A percentile compares a stretch with the other conserved stretches of the same genome.
These are phyloP conservation scores for Umbilicus rupestris DNA, from an alignment of 164 flowering plant genomes.

Conservation along the genomic window DNA sequence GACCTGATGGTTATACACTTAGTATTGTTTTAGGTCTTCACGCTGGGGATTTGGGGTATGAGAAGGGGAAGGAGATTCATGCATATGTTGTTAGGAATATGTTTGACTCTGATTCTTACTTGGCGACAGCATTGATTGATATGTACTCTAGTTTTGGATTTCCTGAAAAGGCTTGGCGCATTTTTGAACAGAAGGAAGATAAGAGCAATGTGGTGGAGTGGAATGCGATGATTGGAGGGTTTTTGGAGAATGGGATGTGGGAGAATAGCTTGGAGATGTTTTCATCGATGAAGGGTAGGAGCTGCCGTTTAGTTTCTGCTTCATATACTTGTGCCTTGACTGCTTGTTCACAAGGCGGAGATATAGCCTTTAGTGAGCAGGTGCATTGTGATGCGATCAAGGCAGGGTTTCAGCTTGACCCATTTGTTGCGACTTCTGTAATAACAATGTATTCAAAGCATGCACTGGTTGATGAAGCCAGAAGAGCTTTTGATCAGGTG, in stretches of 20 bases:
- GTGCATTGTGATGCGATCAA: conserved; percentile 48
- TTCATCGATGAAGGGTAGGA: conserved; percentile 24
- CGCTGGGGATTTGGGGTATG: conserved; percentile 10
- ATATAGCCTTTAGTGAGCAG: conserved; percentile 26
- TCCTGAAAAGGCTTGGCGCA: conserved; percentile 24
- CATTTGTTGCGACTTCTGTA: conserved; percentile 42
- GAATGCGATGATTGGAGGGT: conserved; percentile 59
- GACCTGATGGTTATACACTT: conserved; percentile 47
- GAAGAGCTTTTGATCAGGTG: conserved; percentile 21
- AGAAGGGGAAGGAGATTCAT: conserved; percentile 47
- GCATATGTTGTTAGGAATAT: conserved; percentile 30
- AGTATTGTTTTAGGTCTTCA: conserved; percentile 36
- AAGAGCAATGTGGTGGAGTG: conserved; percentile 33
- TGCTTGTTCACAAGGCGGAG: conserved; percentile 34
- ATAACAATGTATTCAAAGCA: conserved; percentile 47
- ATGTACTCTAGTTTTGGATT: conserved; percentile 34
- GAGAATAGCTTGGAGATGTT: conserved; percentile 37
- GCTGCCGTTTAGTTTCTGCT: conserved; percentile 23
- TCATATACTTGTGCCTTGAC: conserved; percentile 35
- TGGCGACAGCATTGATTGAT: conserved; percentile 43
- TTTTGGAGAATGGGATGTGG: conserved; percentile 41
- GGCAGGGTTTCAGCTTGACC: conserved; percentile 32
- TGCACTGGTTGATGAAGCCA: conserved; percentile 24
- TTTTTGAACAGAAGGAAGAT: conserved; percentile 30
- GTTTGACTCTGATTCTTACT: conserved; percentile 29